Evolutionary conservation across 495 filamentous ascomycete species (phyloP), one percentile per base, ranked within the genome.

Genomic region (Stereocaulon alpinum): DNA sequence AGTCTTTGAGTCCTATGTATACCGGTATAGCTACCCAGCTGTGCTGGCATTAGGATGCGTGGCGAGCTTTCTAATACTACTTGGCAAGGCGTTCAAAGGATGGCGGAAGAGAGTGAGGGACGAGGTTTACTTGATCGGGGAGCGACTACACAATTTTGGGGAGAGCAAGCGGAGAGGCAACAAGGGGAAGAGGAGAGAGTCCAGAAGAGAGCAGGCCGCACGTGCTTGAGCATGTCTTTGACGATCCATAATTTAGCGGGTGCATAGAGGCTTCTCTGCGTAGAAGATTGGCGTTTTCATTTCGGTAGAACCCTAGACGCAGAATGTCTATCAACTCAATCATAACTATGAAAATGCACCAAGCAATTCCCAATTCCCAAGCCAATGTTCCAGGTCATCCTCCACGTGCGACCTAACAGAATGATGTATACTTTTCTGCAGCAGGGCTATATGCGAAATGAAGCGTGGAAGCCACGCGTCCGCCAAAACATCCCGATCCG

Each of bases 111-210:
- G 82, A 63, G 90, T 99, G 51, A 74, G 86, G 37, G 93, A 99
- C 68, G 93, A 99, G 71, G 92, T 95, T 9, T 99, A 97, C 67
- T 74, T 97, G 62, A 93, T 96, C 66, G 93, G 93, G 2, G 91
- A 97, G 74, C 75, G 91, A 37, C 73, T 99, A 62, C 92, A 96
- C 68, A 96, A 96, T 68, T 93, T 93, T 72, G 87, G 88, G 2
- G 89, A 85, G 60, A 72, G 61, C 68, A 74, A 51, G 45, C 32
- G 56, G 42, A 42, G 32, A 17, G 44, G 2, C 17, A 51, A 41
- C 24, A 60, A 48, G 57, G 55, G 30, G 22, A 59, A 60, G 27
- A 61, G 49, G 2, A 63, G 63, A 40, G 40, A 52, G 47, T 14
- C 17, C 48, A 58, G 44, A 44, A 29, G 34, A 58, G 44, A 20